phyloP scores from a whole-genome alignment of 2,329 filamentous ascomycete genomes.

The Plectosphaerella plurivora region DNA sequence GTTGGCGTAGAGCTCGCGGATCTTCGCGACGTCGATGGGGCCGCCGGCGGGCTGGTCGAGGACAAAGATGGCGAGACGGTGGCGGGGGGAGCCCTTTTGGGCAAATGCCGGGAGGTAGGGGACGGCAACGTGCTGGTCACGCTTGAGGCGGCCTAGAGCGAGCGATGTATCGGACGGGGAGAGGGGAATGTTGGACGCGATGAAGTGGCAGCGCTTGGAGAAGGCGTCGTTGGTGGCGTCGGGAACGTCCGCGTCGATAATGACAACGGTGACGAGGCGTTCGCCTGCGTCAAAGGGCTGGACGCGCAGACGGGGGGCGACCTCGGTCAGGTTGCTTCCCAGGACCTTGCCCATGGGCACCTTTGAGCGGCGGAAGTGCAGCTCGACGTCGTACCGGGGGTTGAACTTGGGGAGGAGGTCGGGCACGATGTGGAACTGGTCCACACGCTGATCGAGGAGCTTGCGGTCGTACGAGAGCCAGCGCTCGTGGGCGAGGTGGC shows the following conservation, averaged over 20 bases:
- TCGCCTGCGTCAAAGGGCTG: conserved; percentile 81
- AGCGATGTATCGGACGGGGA: conserved; percentile 52
- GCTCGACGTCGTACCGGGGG: conserved; percentile 71
- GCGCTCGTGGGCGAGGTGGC: conserved; percentile 78
- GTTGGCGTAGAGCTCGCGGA: conserved; percentile 45
- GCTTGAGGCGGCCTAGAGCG: conserved; percentile 58
- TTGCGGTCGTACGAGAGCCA: conserved; percentile 81
- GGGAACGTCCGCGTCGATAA: conserved; percentile 89
- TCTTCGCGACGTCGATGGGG: conserved; percentile 51
- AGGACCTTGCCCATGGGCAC: conserved; percentile 76
- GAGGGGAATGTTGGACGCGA: conserved; percentile 64
- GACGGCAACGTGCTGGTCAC: conserved; percentile 61
- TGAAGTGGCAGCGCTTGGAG: conserved; percentile 77
- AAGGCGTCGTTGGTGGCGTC: conserved; percentile 71
- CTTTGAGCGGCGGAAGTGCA: conserved; percentile 70
- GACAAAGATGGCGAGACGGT: conserved; percentile 79
- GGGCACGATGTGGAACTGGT: conserved; percentile 81
- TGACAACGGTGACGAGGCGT: conserved; percentile 76
- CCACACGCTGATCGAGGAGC: conserved; percentile 78
- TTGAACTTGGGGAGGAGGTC: conserved; percentile 81
- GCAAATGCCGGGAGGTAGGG: conserved; percentile 84
- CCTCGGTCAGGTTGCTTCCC: conserved; percentile 67
- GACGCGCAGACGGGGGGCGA: conserved; percentile 69
- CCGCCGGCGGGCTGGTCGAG: conserved; percentile 69
- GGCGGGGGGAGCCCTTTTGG: conserved; percentile 87